These are phyloP conservation scores for Melanomma pulvis-pyrius DNA, from an alignment of 495 filamentous ascomycete species.

Conservation along the genomic window DNA sequence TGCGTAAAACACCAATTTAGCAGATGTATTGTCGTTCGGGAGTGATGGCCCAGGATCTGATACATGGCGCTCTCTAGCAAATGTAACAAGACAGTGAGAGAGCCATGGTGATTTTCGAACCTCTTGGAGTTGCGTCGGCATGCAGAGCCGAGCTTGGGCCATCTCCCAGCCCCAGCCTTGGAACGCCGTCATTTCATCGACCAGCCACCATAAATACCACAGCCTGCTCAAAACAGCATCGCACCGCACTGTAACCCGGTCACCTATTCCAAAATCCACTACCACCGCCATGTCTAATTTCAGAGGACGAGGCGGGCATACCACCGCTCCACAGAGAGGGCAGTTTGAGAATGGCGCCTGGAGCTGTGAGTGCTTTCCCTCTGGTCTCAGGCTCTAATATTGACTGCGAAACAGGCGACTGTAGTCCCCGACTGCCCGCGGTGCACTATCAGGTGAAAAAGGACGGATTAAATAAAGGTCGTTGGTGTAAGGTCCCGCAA, in stretches of 20 bases:
- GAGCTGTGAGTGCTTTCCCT: conserved; percentile 4
- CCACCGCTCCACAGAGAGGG: neutral
- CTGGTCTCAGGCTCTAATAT: neutral
- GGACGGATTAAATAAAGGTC: conserved; percentile 65
- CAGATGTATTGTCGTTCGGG: too few relatives aligned
- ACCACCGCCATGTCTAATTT: neutral
- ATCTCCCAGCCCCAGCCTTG: neutral
- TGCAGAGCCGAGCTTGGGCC: neutral
- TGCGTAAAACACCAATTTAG: too few relatives aligned
- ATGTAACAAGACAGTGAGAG: too few relatives aligned
- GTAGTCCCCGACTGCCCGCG: conserved; percentile 63
- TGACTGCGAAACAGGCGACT: conserved; percentile 55
- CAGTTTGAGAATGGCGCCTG: conserved; percentile 9
- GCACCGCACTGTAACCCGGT: neutral
- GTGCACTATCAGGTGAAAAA: conserved; percentile 65
- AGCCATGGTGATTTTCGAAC: too few relatives aligned
- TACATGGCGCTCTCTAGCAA: too few relatives aligned
- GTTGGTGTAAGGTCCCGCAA: conserved; percentile 41
- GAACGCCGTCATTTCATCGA: neutral
- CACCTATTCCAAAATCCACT: too few relatives aligned
- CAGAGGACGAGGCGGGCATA: neutral
- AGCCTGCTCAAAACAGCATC: too few relatives aligned
- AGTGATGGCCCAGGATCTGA: too few relatives aligned
- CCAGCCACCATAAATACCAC: too few relatives aligned
- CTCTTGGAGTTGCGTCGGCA: neutral